Evolutionary conservation across 495 filamentous ascomycete species (phyloP), one percentile per base, ranked within the genome.

Genomic region (Aspergillus incahuasiensis): DNA sequence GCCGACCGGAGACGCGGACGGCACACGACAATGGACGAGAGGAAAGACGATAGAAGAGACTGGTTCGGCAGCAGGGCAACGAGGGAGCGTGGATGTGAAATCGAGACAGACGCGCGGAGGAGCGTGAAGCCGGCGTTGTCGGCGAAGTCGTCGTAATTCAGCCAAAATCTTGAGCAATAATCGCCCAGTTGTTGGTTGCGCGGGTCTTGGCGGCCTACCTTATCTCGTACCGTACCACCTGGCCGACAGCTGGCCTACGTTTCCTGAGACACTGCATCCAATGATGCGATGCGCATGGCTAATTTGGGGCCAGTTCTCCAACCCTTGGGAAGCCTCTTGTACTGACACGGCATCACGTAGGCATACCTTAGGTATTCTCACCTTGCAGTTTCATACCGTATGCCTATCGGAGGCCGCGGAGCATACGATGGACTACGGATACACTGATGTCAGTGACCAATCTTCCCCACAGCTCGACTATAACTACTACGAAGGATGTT

Each of bases 1-100:
- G 52, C 57, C 57, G 52, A 55, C 57, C 52, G 57, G 25, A 30
- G 45, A 55, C 18, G 53, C 15, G 53, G 18, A 18, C 30, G 48
- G 47, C 47, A 32, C 22, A 49, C 30, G 16, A 49, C 32, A 19
- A 30, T 13, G 12, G 9, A 12, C 1, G 25, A 22, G 35, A 45
- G 11, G 50, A 43, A 22, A 20, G 45, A 45, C 4, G 19, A 30
- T 21, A 20, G 15, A 22, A 20, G 15, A 22, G 21, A 51, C 21
- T 4, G 32, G 22, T 20, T 18, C 9, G 55, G 13, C n/a, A 28
- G 34, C 35, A 50, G 20, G n/a, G 45, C 22, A 44, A 34, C 30
- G 22, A 30, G 34, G 11, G 44, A 32, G 15, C 28, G 25, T 19
- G 41, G 28, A 21, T 38, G 21, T 13, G 11, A 9, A 55, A 35